Percentiles rank a stretch among this genome's conserved stretches.
phyloP scores from a whole-genome alignment of 768 basidiomycete species.

The Galerina sulciceps region DNA sequence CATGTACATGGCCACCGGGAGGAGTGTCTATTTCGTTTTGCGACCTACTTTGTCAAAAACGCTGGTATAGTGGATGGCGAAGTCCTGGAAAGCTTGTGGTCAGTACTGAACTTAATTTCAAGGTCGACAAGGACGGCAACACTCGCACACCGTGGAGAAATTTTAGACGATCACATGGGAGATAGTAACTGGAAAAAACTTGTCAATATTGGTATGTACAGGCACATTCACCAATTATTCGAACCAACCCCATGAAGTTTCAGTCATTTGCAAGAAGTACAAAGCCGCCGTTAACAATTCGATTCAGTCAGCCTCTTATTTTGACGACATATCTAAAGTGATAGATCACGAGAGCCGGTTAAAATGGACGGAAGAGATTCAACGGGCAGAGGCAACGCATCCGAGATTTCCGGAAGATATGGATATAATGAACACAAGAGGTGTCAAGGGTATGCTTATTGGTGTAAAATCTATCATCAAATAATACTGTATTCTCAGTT shows the following conservation, averaged over 20 bases:
- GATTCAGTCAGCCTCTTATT: too few species aligned
- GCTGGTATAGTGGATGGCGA: conserved; percentile 14
- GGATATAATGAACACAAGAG: too few species aligned
- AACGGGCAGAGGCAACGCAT: too few species aligned
- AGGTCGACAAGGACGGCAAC: conserved; percentile 12
- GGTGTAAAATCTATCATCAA: too few species aligned
- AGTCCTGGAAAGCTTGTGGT: conserved; percentile 26
- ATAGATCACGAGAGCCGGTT: too few species aligned
- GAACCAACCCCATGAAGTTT: not conserved
- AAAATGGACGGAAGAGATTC: too few species aligned
- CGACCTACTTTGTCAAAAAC: conserved; percentile 18
- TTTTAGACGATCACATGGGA: conserved; percentile 25
- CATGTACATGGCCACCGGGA: conserved; percentile 30
- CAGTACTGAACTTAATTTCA: conserved; percentile 18
- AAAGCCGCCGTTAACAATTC: too few species aligned
- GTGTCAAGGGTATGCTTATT: too few species aligned
- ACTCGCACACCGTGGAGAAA: conserved; percentile 15
- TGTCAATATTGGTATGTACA: conserved; percentile 9
- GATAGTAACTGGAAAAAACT: conserved; percentile 30
- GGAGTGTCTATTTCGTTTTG: conserved; percentile 29
- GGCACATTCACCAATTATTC: not conserved
- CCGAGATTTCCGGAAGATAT: too few species aligned
- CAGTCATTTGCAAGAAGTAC: not conserved
- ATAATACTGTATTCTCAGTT: too few species aligned
- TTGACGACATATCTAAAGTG: too few species aligned